Conservation (phyloP, 306 rosid species). For the Cucurbita moschata region DNA sequence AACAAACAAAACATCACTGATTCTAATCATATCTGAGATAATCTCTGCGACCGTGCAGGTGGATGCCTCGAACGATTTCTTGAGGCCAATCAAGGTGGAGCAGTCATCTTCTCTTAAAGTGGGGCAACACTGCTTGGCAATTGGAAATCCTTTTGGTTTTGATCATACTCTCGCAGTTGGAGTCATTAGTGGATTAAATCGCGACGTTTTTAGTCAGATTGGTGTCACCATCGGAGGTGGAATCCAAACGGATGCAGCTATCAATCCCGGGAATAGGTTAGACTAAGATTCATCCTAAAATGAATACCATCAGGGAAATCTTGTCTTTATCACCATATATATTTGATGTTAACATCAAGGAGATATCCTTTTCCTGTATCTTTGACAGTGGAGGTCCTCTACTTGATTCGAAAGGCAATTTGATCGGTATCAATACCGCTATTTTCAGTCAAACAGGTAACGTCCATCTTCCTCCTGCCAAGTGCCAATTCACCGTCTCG, state of each 20-base stretch:
- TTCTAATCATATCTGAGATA: not conserved
- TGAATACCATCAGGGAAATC: not conserved
- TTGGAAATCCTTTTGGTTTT: constrained; percentile 96
- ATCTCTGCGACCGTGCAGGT: constrained; percentile 36
- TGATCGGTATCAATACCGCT: constrained; percentile 87
- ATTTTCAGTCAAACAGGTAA: constrained; percentile 84
- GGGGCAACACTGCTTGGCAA: constrained; percentile 94
- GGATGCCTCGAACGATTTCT: constrained; percentile 63
- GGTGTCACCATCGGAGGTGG: constrained; percentile 98
- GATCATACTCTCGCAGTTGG: constrained; percentile 97
- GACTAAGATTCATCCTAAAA: constrained; percentile 1
- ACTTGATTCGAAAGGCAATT: constrained; percentile 74
- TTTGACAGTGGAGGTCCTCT: constrained; percentile 83
- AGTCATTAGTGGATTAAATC: constrained; percentile 79
- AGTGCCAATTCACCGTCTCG: not conserved
- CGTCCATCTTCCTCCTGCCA: not conserved
- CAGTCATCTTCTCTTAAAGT: constrained; percentile 66
- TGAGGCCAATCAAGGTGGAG: constrained; percentile 67
- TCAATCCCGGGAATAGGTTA: constrained; percentile 95
- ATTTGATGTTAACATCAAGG: not conserved
- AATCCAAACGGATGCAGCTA: constrained; percentile 92
- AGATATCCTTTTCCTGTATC: constrained; percentile 12
- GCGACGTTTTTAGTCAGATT: constrained; percentile 76
- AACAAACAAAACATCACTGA: not conserved
- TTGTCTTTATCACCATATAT: not conserved